A percentile compares a stretch with the other conserved stretches of the same genome.
phyloP scores from a whole-genome alignment of 768 basidiomycete species.

The Fistulinella prunicolor region DNA sequence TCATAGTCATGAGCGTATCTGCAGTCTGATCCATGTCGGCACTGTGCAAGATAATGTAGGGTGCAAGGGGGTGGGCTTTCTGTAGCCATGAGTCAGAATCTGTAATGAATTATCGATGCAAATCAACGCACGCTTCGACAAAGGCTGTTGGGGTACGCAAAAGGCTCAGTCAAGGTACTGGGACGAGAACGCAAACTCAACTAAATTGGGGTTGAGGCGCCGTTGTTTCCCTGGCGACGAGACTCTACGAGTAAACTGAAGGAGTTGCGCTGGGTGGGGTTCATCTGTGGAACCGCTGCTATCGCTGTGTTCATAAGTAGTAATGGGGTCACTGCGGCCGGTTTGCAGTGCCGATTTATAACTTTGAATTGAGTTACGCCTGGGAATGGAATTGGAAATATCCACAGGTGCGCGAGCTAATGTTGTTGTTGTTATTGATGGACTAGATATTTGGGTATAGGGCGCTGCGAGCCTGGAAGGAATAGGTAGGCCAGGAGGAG shows the following conservation, averaged over 20 bases:
- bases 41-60: slow-evolving; percentile 58
- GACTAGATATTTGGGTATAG: slow-evolving; percentile 12
- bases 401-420: slow-evolving; percentile 7
- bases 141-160: slow-evolving; percentile 37
- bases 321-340: slow-evolving; percentile 27
- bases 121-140: slow-evolving; percentile 56
- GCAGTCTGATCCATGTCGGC: slow-evolving; percentile 57
- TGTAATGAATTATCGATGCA: slow-evolving; percentile 1
- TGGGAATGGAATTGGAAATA: slow-evolving; percentile 10
- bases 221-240: slow-evolving; percentile 37
- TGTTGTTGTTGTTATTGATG: slow-evolving; percentile 4
- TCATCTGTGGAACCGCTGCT: slow-evolving; percentile 48
- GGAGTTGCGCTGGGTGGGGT: slow-evolving; percentile 19
- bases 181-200: slow-evolving; percentile 32
- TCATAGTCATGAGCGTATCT: slow-evolving; percentile 63
- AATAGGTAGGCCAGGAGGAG: slow-evolving; percentile 26
- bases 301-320: slow-evolving; percentile 44
- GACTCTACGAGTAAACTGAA: slow-evolving; percentile 26
- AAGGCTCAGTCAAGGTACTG: slow-evolving; percentile 18
- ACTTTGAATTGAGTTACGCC: slow-evolving; percentile 28
- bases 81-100: slow-evolving; percentile 2
- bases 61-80: slow-evolving; percentile 68
- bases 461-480: slow-evolving; percentile 12
- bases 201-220: slow-evolving; percentile 52
- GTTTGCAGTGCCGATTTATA: slow-evolving; percentile 43